phyloP scores from a whole-genome alignment of 164 flowering plant genomes.

The Paratinospora sagittata region DNA sequence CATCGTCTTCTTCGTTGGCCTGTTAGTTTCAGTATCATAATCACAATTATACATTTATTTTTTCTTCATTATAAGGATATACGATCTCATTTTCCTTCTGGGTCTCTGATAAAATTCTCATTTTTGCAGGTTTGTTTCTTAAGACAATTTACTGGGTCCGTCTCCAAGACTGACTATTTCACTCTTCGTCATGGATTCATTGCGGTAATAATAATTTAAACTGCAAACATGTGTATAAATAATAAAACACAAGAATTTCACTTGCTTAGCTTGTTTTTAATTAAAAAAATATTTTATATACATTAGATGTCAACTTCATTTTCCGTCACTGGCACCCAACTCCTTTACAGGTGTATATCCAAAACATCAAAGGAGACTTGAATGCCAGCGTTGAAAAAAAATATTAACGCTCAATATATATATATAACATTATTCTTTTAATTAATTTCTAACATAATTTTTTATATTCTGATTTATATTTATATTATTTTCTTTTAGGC shows the following conservation, averaged over 20 bases:
- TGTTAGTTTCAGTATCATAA: slow-evolving; percentile 25
- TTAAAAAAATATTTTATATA: no score
- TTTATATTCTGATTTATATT: no score
- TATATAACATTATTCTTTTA: no score
- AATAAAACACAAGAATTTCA: neutral
- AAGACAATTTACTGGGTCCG: slow-evolving; percentile 43
- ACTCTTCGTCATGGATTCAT: slow-evolving; percentile 52
- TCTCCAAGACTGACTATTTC: slow-evolving; percentile 53
- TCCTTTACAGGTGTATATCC: no score
- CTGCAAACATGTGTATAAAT: neutral
- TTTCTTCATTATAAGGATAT: no score
- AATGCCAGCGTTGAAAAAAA: no score
- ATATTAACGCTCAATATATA: no score
- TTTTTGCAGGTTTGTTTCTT: slow-evolving; percentile 42
- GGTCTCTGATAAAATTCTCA: neutral
- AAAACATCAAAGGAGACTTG: no score
- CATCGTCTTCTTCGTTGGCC: slow-evolving; percentile 45
- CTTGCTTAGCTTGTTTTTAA: neutral
- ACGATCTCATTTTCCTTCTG: neutral
- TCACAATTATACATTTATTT: neutral
- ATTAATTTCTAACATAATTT: no score
- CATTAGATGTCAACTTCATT: no score
- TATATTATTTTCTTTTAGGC: slow-evolving; percentile 30
- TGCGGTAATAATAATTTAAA: slow-evolving; percentile 32
- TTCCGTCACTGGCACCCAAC: no score